Percentiles rank a stretch among this genome's conserved stretches.
Evolutionary conservation across 768 basidiomycete genomes (phyloP).

Genomic region (Fibroporia radiculosa): DNA sequence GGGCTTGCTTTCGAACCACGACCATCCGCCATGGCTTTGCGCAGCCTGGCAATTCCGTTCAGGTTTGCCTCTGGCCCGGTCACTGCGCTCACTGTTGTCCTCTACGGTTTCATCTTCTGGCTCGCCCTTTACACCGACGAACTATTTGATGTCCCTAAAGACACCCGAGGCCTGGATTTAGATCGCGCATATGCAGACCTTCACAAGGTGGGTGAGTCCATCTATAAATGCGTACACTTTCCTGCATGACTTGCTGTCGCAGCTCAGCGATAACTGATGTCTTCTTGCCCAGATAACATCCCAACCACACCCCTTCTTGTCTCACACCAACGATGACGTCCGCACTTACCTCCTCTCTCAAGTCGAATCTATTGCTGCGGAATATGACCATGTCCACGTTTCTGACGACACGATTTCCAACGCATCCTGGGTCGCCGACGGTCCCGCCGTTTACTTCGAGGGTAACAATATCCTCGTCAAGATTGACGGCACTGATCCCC

Average conservation of each 20-base stretch:
- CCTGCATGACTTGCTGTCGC: background rate
- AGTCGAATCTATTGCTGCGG: conserved; percentile 37
- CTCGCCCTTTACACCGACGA: conserved; percentile 42
- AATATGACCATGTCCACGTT: conserved; percentile 39
- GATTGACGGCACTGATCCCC: conserved; percentile 41
- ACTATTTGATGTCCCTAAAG: conserved; percentile 35
- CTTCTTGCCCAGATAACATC: conserved; percentile 42
- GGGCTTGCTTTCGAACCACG: too few species aligned
- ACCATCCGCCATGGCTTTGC: too few species aligned
- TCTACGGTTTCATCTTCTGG: conserved; percentile 42
- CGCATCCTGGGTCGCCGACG: conserved; percentile 29
- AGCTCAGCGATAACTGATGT: background rate
- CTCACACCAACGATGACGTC: conserved; percentile 67
- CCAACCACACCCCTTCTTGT: conserved; percentile 71
- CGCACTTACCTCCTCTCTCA: conserved; percentile 51
- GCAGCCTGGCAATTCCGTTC: conserved; percentile 1
- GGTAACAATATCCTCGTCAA: conserved; percentile 63
- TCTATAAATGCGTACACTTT: background rate
- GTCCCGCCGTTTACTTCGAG: conserved; percentile 47
- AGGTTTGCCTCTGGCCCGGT: conserved; percentile 23
- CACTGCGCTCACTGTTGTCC: conserved; percentile 36
- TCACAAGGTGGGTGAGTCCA: conserved; percentile 32
- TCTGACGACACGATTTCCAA: conserved; percentile 44
- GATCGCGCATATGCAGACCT: conserved; percentile 53
- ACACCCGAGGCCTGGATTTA: conserved; percentile 35